Conservation (phyloP, 164 flowering plant species). For the Dillenia suffruticosa region DNA sequence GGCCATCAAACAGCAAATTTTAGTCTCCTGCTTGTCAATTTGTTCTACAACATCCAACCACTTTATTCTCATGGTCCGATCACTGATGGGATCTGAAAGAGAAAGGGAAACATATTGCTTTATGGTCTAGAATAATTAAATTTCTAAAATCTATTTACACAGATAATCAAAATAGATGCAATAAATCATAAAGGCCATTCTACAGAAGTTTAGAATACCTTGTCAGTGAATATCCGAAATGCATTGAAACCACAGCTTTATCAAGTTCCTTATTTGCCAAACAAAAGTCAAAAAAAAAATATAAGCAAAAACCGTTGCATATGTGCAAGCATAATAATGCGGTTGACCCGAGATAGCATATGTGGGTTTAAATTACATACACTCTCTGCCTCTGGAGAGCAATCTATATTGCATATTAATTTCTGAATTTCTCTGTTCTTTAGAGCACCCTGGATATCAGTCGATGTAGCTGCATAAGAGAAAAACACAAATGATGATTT, state of each 20-base stretch:
- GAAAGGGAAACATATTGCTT: neutral
- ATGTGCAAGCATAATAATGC: too few relatives aligned
- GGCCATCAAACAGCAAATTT: neutral
- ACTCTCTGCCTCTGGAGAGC: slow-evolving; percentile 44
- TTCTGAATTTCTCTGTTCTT: slow-evolving; percentile 61
- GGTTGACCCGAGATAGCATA: too few relatives aligned
- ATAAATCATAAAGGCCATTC: neutral
- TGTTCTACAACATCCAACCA: slow-evolving; percentile 8
- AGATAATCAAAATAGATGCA: neutral
- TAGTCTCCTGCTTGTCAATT: neutral
- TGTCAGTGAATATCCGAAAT: slow-evolving; percentile 58
- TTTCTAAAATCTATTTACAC: neutral
- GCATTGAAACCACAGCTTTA: slow-evolving; percentile 53
- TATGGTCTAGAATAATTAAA: neutral
- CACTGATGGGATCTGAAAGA: slow-evolving; percentile 41
- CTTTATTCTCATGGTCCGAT: slow-evolving; percentile 14
- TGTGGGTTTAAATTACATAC: slow-evolving; percentile 25
- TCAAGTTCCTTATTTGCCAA: slow-evolving; percentile 48
- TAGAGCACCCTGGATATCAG: slow-evolving; percentile 60
- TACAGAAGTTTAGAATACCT: slow-evolving; percentile 31
- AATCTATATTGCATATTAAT: slow-evolving; percentile 50
- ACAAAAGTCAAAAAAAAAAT: too few relatives aligned
- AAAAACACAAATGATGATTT: neutral
- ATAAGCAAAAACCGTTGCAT: too few relatives aligned
- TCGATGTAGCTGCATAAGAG: slow-evolving; percentile 47